Evolutionary conservation across 2,329 filamentous ascomycete species (phyloP).

Genomic region (Venturia aucupariae): DNA sequence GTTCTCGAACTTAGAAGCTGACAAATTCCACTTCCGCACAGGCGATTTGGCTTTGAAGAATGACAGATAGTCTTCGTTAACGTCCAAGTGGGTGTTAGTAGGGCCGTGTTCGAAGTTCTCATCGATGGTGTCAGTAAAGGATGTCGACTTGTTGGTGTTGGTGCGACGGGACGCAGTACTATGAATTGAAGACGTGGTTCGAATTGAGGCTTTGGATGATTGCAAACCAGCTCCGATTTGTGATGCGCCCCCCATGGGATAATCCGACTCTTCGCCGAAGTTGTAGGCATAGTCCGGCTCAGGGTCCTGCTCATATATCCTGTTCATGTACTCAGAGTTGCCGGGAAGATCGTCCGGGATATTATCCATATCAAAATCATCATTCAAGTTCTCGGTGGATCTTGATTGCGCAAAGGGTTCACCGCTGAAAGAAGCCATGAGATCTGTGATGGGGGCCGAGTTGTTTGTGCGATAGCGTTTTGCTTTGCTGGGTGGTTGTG

Average conservation of each 20-base stretch:
- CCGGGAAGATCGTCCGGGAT: slow-evolving; percentile 32
- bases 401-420: slow-evolving; percentile 67
- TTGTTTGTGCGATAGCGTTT: slow-evolving; percentile 74
- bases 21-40: slow-evolving; percentile 69
- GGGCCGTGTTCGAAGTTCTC: slow-evolving; percentile 46
- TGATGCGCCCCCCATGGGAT: background rate
- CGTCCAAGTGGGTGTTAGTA: background rate
- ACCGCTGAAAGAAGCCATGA: slow-evolving; percentile 82
- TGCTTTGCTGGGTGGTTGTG: slow-evolving; percentile 70
- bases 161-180: background rate
- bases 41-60: slow-evolving; percentile 60
- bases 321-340: slow-evolving; percentile 42
- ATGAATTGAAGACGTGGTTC: background rate
- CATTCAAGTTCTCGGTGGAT: slow-evolving; percentile 43
- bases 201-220: background rate
- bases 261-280: background rate
- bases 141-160: slow-evolving; percentile 5
- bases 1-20: slow-evolving; percentile 62
- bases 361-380: slow-evolving; percentile 28
- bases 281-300: slow-evolving; percentile 20
- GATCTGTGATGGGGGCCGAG: slow-evolving; percentile 67
- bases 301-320: slow-evolving; percentile 43
- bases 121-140: slow-evolving; percentile 41
- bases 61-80: slow-evolving; percentile 45
- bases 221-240: slow-evolving; percentile 1